Evolutionary conservation across 106 monocot genomes (phyloP).

Genomic region (Apostasia shenzhenica): DNA sequence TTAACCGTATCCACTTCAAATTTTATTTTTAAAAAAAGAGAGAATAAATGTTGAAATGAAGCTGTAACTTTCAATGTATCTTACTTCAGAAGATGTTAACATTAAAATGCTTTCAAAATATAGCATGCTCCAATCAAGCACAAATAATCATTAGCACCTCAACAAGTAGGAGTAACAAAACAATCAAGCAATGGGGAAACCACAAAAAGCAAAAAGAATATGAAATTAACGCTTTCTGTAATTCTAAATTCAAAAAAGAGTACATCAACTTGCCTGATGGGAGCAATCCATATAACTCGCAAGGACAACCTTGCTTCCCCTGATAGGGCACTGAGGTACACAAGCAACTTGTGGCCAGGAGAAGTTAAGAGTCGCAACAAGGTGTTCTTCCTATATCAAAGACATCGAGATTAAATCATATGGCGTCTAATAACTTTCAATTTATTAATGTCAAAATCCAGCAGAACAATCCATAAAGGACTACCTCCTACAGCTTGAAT

Average conservation of each 20-base stretch:
- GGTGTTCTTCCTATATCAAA: slow-evolving; percentile 51
- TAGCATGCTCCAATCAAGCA: neutral
- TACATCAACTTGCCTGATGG: slow-evolving; percentile 27
- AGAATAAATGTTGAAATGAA: no score
- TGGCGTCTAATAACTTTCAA: neutral
- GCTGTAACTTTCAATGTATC: no score
- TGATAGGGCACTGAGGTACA: slow-evolving; percentile 42
- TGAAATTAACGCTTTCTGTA: neutral
- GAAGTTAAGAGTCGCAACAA: slow-evolving; percentile 41
- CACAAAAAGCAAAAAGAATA: neutral
- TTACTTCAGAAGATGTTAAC: no score
- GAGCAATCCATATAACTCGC: slow-evolving; percentile 36
- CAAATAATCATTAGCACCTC: neutral
- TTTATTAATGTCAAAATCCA: no score
- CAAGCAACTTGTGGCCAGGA: slow-evolving; percentile 69
- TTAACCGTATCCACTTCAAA: no score
- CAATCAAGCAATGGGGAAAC: neutral
- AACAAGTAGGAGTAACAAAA: neutral
- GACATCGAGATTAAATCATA: neutral
- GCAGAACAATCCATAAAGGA: no score
- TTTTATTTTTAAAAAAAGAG: no score
- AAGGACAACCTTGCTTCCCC: slow-evolving; percentile 64
- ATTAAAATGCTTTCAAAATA: no score
- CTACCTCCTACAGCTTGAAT: no score
- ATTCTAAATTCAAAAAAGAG: neutral